Percentiles rank a stretch among this genome's conserved stretches.
These are phyloP conservation scores for Diplodia corticola DNA, from an alignment of 2,329 filamentous ascomycete genomes.

Conservation along the genomic window DNA sequence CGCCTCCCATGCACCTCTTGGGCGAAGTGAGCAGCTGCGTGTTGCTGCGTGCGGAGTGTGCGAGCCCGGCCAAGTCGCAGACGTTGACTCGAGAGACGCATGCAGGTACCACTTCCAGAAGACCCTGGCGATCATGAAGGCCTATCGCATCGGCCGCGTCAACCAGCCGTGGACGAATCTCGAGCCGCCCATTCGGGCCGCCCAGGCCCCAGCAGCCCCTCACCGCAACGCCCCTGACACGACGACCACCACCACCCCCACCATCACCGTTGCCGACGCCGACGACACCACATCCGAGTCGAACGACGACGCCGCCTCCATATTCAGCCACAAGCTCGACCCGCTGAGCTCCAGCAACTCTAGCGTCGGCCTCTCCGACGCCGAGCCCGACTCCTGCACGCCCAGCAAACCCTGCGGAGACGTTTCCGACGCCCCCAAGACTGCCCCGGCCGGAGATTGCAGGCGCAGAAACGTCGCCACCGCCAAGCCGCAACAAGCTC, in stretches of 20 bases:
- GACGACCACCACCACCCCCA: no score
- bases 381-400: background rate
- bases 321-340: constrained; percentile 6
- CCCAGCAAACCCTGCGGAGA: background rate
- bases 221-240: constrained; percentile 31
- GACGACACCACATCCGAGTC: background rate
- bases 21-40: constrained; percentile 4
- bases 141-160: constrained; percentile 61
- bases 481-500: background rate
- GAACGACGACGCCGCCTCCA: background rate
- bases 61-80: background rate
- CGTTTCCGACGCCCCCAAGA: no score
- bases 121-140: constrained; percentile 59
- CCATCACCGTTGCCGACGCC: background rate
- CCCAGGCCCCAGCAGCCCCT: constrained; percentile 34
- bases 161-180: constrained; percentile 58
- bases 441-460: background rate
- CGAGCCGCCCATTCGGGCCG: constrained; percentile 58
- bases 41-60: no score
- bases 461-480: background rate
- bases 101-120: constrained; percentile 58
- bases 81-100: background rate
- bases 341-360: constrained; percentile 17
- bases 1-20: background rate
- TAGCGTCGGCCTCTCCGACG: background rate